phyloP scores from a whole-genome alignment of 768 basidiomycete genomes.

The Rhizopogon vesiculosus region DNA sequence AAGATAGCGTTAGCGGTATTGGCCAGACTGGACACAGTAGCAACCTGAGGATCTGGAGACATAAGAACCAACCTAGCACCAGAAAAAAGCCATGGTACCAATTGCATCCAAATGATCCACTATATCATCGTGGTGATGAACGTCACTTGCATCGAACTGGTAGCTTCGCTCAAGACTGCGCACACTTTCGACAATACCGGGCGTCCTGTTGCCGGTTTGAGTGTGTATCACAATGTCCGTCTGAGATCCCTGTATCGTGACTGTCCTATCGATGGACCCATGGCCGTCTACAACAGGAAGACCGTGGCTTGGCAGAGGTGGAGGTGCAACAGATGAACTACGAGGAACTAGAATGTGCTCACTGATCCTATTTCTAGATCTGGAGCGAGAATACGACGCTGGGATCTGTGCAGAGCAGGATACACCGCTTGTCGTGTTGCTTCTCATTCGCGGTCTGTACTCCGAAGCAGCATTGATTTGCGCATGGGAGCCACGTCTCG shows the following conservation, averaged over 20 bases:
- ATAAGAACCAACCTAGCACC: conserved; percentile 1
- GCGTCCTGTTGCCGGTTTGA: conserved; percentile 26
- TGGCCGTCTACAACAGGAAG: neutral
- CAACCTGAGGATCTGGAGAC: conserved; percentile 62
- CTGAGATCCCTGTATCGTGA: conserved; percentile 36
- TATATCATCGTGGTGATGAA: conserved; percentile 69
- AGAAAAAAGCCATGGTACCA: conserved; percentile 36
- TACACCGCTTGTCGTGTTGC: neutral
- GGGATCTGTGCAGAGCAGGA: neutral
- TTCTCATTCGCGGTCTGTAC: neutral
- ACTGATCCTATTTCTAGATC: conserved; percentile 8
- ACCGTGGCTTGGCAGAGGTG: neutral
- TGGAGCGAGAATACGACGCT: neutral
- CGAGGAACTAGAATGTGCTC: conserved; percentile 6
- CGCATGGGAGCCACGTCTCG: neutral
- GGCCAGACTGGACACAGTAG: conserved; percentile 68
- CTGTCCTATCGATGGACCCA: conserved; percentile 12
- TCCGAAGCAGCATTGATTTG: neutral
- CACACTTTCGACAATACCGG: conserved; percentile 41
- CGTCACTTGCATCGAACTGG: conserved; percentile 7
- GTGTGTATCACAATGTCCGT: conserved; percentile 33
- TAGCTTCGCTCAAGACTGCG: conserved; percentile 32
- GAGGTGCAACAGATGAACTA: neutral
- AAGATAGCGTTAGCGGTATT: conserved; percentile 79
- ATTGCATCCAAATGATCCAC: conserved; percentile 83